Conservation (phyloP, 139 green algal species). For the Eudorina sp. region DNA sequence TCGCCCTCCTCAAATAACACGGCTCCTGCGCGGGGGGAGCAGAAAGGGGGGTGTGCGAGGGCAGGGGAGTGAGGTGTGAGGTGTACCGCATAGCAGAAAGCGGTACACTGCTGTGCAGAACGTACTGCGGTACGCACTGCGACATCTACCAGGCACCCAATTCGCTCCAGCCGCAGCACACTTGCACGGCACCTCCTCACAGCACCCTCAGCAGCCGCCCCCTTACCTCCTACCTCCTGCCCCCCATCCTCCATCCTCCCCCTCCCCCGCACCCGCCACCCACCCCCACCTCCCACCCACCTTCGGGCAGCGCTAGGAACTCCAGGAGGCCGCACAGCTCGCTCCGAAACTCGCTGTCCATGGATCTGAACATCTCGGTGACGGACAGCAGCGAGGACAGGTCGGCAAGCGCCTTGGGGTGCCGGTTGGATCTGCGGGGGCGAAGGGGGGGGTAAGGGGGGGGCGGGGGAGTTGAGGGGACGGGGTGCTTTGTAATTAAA, state of each 20-base stretch:
- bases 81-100: no score
- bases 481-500: no score
- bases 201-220: no score
- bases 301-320: slow-evolving; percentile 45
- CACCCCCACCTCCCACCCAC: neutral
- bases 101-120: no score
- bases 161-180: no score
- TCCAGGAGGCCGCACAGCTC: slow-evolving; percentile 36
- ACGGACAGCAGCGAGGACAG: slow-evolving; percentile 40
- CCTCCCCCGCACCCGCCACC: neutral
- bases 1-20: slow-evolving; percentile 58
- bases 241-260: neutral
- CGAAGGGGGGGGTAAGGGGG: neutral
- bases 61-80: no score
- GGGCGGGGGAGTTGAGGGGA: neutral
- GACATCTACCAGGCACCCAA: no score
- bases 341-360: slow-evolving; percentile 20
- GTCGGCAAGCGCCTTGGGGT: neutral
- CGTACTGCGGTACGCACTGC: no score
- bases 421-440: neutral
- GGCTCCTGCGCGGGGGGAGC: slow-evolving; percentile 9
- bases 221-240: no score
- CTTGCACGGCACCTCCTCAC: no score
- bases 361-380: slow-evolving; percentile 47
- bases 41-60: no score